Percentiles rank a stretch among this genome's conserved stretches.
Evolutionary conservation across 495 filamentous ascomycete genomes (phyloP).

Genomic region (Usnea hakonensis): DNA sequence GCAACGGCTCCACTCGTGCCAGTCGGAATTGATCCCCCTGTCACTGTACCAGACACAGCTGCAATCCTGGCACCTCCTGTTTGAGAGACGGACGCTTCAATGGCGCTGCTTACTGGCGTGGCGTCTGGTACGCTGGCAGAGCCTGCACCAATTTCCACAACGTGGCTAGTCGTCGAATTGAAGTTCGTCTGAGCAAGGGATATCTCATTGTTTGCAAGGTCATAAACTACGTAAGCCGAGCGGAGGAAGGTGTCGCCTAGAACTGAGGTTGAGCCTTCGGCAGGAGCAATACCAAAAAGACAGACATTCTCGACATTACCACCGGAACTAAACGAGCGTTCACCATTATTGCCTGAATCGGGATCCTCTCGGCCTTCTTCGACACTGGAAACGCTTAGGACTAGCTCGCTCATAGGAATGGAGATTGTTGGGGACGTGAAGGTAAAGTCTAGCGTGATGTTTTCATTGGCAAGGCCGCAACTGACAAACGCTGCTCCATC

Average conservation of each 20-base stretch:
- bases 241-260: constrained; percentile 91
- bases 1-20: constrained; percentile 1
- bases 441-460: constrained; percentile 57
- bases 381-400: constrained; percentile 51
- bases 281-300: constrained; percentile 69
- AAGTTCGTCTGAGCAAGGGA: constrained; percentile 80
- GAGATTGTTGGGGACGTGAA: constrained; percentile 61
- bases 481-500: constrained; percentile 50
- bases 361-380: constrained; percentile 27
- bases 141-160: constrained; percentile 68
- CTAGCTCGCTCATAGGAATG: constrained; percentile 68
- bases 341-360: constrained; percentile 11
- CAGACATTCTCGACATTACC: constrained; percentile 54
- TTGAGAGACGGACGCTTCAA: constrained; percentile 36
- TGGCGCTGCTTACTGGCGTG: constrained; percentile 56
- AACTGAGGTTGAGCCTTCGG: constrained; percentile 52
- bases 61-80: constrained; percentile 29
- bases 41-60: constrained; percentile 4
- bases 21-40: constrained; percentile 6
- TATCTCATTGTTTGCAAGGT: constrained; percentile 81
- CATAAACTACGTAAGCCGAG: constrained; percentile 87
- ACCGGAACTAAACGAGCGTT: constrained; percentile 26
- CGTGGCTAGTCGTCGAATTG: constrained; percentile 55
- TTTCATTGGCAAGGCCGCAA: constrained; percentile 56
- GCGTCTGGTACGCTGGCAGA: constrained; percentile 60